Evolutionary conservation across 1,139 yeast species (phyloP).

Genomic region (Blastobotrys malaysiensis): DNA sequence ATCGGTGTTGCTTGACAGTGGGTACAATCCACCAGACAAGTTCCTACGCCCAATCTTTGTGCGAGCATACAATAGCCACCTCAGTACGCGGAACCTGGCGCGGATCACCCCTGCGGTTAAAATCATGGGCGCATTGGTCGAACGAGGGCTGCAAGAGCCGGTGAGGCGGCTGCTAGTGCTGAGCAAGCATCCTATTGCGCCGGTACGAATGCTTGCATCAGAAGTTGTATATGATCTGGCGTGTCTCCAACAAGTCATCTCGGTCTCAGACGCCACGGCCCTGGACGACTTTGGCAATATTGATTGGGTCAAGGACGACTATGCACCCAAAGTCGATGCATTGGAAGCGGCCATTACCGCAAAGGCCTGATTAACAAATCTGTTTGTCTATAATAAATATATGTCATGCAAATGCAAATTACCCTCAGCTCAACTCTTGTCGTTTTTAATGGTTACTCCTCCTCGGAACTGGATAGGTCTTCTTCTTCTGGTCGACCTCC

Average conservation of each 20-base stretch:
- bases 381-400: neutral
- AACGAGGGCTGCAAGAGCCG: conserved; percentile 15
- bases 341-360: neutral
- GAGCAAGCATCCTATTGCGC: conserved; percentile 18
- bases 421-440: neutral
- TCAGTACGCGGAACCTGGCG: conserved; percentile 19
- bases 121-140: conserved; percentile 20
- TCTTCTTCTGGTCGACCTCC: conserved; percentile 23
- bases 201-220: conserved; percentile 24
- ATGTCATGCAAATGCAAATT: neutral
- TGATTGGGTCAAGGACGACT: neutral
- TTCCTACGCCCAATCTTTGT: conserved; percentile 14
- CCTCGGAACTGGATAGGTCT: conserved; percentile 26
- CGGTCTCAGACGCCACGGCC: neutral
- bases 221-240: conserved; percentile 19
- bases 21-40: conserved; percentile 10
- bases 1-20: conserved; percentile 17
- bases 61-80: conserved; percentile 21
- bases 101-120: conserved; percentile 17
- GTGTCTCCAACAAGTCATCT: neutral
- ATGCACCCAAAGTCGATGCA: neutral
- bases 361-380: neutral
- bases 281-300: neutral
- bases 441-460: conserved; percentile 17
- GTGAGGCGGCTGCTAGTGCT: conserved; percentile 19